Evolutionary conservation across 139 green algal genomes (phyloP).

Genomic region (Tetradesmus lagerheimii): DNA sequence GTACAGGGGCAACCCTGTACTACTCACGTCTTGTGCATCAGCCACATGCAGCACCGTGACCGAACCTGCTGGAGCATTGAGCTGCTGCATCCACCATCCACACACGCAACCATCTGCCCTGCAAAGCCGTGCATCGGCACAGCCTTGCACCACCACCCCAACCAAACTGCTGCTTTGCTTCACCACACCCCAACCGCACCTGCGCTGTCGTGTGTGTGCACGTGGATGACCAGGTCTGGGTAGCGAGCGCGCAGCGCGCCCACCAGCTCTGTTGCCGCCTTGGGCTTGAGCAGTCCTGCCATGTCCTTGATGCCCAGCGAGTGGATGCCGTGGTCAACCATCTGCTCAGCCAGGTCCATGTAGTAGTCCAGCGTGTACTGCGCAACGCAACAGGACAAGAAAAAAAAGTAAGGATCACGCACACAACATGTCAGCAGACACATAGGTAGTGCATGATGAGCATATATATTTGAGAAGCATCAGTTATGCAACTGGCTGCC

Average conservation of each 20-base stretch:
- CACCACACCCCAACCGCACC: background rate
- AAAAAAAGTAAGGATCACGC: background rate
- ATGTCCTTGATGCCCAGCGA: conserved; percentile 91
- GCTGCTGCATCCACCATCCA: too few relatives aligned
- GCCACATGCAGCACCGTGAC: too few relatives aligned
- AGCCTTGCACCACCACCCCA: too few relatives aligned
- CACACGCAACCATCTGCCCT: too few relatives aligned
- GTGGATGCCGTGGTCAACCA: conserved; percentile 90
- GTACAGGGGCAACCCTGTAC: too few relatives aligned
- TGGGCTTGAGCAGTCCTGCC: conserved; percentile 89
- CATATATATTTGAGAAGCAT: too few relatives aligned
- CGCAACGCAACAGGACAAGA: background rate
- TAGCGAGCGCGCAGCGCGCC: conserved; percentile 76
- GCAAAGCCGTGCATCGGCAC: too few relatives aligned
- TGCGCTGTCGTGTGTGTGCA: conserved; percentile 97
- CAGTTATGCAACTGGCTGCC: too few relatives aligned
- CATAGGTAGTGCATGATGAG: too few relatives aligned
- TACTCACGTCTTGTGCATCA: too few relatives aligned
- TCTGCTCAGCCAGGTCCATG: conserved; percentile 83
- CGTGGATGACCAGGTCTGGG: conserved; percentile 85
- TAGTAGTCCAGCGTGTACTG: conserved; percentile 97
- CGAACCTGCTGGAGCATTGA: too few relatives aligned
- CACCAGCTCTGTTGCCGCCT: conserved; percentile 87
- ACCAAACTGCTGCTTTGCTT: background rate
- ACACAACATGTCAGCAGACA: background rate